A percentile compares a stretch with the other conserved stretches of the same genome.
Evolutionary conservation across 768 basidiomycete species (phyloP).

Genomic region (Boletales sp.): DNA sequence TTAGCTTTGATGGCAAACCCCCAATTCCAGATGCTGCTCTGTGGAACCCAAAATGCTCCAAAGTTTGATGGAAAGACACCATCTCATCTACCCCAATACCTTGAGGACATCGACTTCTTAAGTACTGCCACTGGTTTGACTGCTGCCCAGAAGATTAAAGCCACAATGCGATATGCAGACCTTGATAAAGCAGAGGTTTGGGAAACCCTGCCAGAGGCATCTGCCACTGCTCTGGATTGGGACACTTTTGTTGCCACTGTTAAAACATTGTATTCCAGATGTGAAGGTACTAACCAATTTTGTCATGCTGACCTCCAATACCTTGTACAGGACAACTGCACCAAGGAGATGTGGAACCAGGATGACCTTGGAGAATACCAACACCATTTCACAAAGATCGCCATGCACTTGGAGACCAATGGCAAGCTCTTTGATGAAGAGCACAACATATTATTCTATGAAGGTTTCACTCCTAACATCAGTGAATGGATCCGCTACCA

Average conservation of each 20-base stretch:
- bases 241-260: neutral
- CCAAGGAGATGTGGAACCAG: neutral
- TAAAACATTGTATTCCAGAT: neutral
- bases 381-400: neutral
- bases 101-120: neutral
- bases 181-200: neutral
- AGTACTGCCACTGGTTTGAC: neutral
- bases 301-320: neutral
- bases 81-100: neutral
- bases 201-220: neutral
- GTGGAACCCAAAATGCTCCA: neutral
- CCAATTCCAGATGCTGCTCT: neutral
- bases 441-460: neutral
- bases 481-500: neutral
- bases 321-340: neutral
- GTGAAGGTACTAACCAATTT: neutral
- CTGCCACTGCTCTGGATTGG: neutral
- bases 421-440: neutral
- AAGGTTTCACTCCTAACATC: neutral
- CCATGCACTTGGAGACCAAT: neutral
- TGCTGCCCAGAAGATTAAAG: neutral
- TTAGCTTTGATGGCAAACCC: too few species aligned
- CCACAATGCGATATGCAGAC: neutral
- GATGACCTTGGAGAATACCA: neutral
- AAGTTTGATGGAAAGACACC: neutral